Evolutionary conservation across 1,284 basidiomycete genomes (phyloP).

Genomic region (Rhizoctonia solani): DNA sequence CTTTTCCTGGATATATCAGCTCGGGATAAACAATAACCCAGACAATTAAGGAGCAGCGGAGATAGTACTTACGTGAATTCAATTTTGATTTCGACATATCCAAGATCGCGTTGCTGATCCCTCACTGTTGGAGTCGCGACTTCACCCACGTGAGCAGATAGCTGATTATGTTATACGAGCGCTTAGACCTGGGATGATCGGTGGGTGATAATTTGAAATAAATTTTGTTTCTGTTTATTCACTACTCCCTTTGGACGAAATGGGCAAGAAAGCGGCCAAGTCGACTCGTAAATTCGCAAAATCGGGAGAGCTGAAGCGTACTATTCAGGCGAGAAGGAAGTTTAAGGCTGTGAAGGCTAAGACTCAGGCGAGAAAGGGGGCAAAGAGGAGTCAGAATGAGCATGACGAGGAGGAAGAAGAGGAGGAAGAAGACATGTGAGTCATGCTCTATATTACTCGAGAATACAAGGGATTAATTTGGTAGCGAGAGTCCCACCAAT

Average conservation of each 20-base stretch:
- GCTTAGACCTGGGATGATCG: not conserved
- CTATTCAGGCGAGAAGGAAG: slow-evolving; percentile 77
- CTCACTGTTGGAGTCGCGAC: not conserved
- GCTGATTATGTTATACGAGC: not conserved
- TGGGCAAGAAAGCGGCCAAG: slow-evolving; percentile 70
- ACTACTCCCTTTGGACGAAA: slow-evolving; percentile 41
- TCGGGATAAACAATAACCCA: too few species aligned
- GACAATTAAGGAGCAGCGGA: too few species aligned
- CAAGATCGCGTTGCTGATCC: too few species aligned
- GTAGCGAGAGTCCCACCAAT: too few species aligned
- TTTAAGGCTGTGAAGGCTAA: slow-evolving; percentile 75
- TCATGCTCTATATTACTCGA: not conserved
- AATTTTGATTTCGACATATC: too few species aligned
- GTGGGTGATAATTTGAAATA: slow-evolving; percentile 14
- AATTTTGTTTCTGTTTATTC: slow-evolving; percentile 14
- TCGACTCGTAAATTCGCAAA: slow-evolving; percentile 85
- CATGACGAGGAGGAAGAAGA: slow-evolving; percentile 48
- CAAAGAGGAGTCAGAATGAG: slow-evolving; percentile 46
- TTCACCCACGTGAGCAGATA: not conserved
- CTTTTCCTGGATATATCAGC: not conserved
- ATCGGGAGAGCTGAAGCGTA: slow-evolving; percentile 83
- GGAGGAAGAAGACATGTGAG: slow-evolving; percentile 39
- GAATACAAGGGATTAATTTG: slow-evolving; percentile 42
- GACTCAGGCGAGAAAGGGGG: slow-evolving; percentile 54
- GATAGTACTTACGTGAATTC: too few species aligned